Conservation (phyloP, 2,329 filamentous ascomycete species). For the Cercospora sp. region DNA sequence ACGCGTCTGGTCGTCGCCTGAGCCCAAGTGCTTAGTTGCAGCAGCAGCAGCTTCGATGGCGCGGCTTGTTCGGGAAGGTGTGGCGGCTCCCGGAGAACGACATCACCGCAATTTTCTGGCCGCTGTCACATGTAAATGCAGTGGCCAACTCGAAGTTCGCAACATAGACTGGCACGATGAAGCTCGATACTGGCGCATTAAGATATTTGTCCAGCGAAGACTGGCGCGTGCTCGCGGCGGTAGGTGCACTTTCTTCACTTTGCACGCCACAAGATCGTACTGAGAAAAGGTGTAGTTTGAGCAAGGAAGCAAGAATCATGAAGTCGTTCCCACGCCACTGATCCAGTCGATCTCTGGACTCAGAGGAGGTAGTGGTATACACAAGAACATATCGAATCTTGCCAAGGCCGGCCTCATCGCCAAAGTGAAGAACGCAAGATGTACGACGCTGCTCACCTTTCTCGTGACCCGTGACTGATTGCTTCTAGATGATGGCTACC, state of each 20-base stretch:
- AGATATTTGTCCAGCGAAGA: constrained; percentile 90
- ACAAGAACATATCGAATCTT: constrained; percentile 82
- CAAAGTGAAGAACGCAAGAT: constrained; percentile 90
- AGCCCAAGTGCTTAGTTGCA: constrained; percentile 1
- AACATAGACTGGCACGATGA: constrained; percentile 60
- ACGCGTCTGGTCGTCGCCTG: constrained; percentile 14
- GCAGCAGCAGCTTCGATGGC: constrained; percentile 5
- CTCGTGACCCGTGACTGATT: neutral
- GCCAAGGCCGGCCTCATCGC: constrained; percentile 92
- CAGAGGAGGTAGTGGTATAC: constrained; percentile 71
- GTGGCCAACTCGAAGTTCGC: neutral
- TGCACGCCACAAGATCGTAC: neutral
- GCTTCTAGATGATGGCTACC: constrained; percentile 79
- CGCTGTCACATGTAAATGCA: constrained; percentile 8
- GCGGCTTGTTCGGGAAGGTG: constrained; percentile 4
- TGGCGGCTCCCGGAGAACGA: constrained; percentile 7
- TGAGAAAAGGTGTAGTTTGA: constrained; percentile 66
- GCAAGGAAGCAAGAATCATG: constrained; percentile 92
- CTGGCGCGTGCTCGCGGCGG: constrained; percentile 91
- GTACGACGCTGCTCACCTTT: constrained; percentile 38
- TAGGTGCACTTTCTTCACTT: constrained; percentile 50
- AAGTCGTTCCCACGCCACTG: constrained; percentile 86
- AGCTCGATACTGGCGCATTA: constrained; percentile 89
- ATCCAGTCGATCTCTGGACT: constrained; percentile 83
- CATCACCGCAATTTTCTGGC: constrained; percentile 16